Base-by-base conservation (phyloP, 2,329 filamentous ascomycete genomes). In the Fonsecaea nubica region DNA sequence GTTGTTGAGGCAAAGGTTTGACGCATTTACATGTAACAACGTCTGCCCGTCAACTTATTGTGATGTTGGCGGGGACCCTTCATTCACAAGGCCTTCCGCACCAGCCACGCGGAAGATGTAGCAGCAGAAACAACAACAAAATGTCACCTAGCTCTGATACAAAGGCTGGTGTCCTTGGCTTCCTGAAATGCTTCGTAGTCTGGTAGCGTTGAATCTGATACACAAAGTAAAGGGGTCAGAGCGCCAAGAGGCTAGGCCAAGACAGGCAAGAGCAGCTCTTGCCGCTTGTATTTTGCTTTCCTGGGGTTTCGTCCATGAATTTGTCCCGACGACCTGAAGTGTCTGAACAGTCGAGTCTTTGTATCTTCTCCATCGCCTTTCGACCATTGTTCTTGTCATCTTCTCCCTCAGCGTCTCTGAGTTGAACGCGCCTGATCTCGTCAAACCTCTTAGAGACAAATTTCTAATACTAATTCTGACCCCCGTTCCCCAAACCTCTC, bases 401-500 rank as follows among this genome's bases (percentile, higher is more conserved):
- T 64, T 32, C 25, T 36, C 6, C 38, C 40, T 40, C 33, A 32
- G 18, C 25, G 33, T 60, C 35, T 21, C 32, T 25, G 8, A 57
- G 18, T 25, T 12, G 10, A 54, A 48, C 58, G 48, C 30, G 30
- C 33, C 18, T 21, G 33, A 42, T 18, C 33, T 42, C 40, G 30
- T 38, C 18, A 25, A 18, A 45, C 15, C n/a, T 45, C 33, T 38
- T 38, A 59, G 55, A 35, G 35, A 50, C 42, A 32, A 30, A 3
- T 55, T 18, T 40, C 62, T 64, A 64, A 67, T 69, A 53, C 62
- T 65, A 59, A 63, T 64, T 55, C 32, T 40, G 13, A 32, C 42
- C 15, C 42, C 53, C 21, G 40, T 36, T 32, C 32, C 36, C 30
- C 35, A 12, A 21, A 55, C 32, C n/a, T 59, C 57, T 60, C 38